phyloP scores from a whole-genome alignment of 352 stramenopile genomes.

The Globisporangium megalacanthum region DNA sequence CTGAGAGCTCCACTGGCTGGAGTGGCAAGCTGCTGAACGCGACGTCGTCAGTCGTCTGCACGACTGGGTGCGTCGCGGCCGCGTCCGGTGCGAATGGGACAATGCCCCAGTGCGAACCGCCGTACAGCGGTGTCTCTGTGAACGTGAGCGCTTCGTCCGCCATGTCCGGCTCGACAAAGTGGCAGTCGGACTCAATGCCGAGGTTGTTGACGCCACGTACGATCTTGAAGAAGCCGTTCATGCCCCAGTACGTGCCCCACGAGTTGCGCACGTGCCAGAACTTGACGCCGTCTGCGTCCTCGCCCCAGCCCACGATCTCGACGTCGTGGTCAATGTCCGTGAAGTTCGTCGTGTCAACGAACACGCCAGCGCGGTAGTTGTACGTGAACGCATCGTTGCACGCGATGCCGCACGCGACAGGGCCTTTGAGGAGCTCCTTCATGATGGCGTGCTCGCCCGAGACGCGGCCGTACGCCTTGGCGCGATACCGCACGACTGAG shows the following conservation, averaged over 20 bases:
- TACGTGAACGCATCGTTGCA: slow-evolving; percentile 82
- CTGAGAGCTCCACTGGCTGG: slow-evolving; percentile 35
- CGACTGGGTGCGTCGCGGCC: slow-evolving; percentile 81
- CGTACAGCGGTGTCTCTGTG: slow-evolving; percentile 52
- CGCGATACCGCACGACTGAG: slow-evolving; percentile 76
- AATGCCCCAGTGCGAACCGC: slow-evolving; percentile 53
- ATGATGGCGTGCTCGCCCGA: slow-evolving; percentile 77
- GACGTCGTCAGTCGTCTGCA: slow-evolving; percentile 58
- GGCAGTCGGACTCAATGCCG: slow-evolving; percentile 81
- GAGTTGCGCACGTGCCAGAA: slow-evolving; percentile 98
- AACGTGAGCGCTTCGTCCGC: slow-evolving; percentile 51
- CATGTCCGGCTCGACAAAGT: slow-evolving; percentile 67
- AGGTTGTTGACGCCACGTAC: slow-evolving; percentile 90
- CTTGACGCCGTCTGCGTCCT: slow-evolving; percentile 76
- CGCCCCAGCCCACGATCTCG: slow-evolving; percentile 90
- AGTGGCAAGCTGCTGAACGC: slow-evolving; percentile 44
- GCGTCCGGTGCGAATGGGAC: slow-evolving; percentile 47
- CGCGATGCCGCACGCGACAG: slow-evolving; percentile 92
- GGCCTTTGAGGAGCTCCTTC: slow-evolving; percentile 76
- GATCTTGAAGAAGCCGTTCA: slow-evolving; percentile 97
- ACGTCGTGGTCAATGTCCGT: slow-evolving; percentile 85
- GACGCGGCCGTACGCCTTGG: slow-evolving; percentile 64
- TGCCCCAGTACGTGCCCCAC: slow-evolving; percentile 93
- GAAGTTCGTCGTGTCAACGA: slow-evolving; percentile 86
- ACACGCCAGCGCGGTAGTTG: slow-evolving; percentile 92